These are phyloP conservation scores for Acanthamoeba culbertsoni DNA, from an alignment of 208 protist species.

Conservation along the genomic window DNA sequence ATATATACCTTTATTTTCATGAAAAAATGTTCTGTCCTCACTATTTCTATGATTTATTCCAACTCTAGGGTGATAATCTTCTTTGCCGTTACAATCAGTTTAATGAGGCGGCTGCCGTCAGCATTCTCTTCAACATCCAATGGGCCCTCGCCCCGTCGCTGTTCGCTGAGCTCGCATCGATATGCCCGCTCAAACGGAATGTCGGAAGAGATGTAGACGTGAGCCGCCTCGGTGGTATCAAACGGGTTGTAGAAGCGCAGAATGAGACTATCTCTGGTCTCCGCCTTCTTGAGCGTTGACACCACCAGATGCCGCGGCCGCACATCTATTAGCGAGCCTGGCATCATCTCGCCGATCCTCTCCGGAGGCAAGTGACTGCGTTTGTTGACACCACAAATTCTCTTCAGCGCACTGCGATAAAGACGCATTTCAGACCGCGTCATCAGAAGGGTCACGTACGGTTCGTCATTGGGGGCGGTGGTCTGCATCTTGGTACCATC, in stretches of 20 bases:
- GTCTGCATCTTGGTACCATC: neutral
- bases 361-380: neutral
- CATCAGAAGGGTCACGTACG: neutral
- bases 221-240: neutral
- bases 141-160: neutral
- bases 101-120: slow-evolving; percentile 10
- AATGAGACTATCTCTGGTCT: slow-evolving; percentile 15
- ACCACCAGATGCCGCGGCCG: slow-evolving; percentile 16
- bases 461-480: neutral
- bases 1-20: no score
- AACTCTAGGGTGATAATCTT: slow-evolving; percentile 53
- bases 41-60: neutral
- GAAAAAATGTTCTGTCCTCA: no score
- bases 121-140: neutral
- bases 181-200: neutral
- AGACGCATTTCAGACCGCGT: neutral
- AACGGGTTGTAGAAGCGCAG: slow-evolving; percentile 54
- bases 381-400: neutral
- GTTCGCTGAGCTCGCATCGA: neutral
- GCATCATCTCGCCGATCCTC: neutral
- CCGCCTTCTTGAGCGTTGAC: slow-evolving; percentile 42
- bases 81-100: neutral
- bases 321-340: neutral
- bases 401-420: neutral
- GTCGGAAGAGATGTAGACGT: neutral